Base-by-base conservation (phyloP, 495 filamentous ascomycete species). In the Pyrenula massariospora region DNA sequence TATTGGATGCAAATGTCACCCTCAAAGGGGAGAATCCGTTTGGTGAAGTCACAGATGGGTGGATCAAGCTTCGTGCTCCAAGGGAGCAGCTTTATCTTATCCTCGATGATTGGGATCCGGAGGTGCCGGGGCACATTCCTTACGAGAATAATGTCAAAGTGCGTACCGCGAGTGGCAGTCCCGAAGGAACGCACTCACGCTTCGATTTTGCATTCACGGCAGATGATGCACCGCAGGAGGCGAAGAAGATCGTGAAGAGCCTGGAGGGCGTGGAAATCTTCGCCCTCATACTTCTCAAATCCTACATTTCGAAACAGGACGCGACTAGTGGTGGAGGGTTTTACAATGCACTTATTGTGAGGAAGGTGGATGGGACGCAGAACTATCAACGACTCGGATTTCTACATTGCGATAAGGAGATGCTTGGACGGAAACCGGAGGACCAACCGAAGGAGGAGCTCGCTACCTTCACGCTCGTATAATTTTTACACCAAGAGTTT, bases 51-150 rank as follows among this genome's bases (percentile, higher is more conserved):
- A 52, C 50, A 21, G 50, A 52, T 52, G 50, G 50, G 50, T 52
- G 50, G 50, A 52, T 52, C 50, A 52, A 21, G 50, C n/a, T 52
- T 24, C n/a, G 50, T 20, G 50, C 50, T 20, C 50, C 50, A 52
- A 21, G 8, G 50, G 50, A 21, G 19, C 50, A 24, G 50, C 19
- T 52, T 52, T 21, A 24, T 52, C 50, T 52, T 10, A 52, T 20
- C 19, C 19, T 21, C 50, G 50, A 52, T 42, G 31, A 42, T 15
- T 42, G 31, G 31, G 50, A 20, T 24, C 31, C 31, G 31, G 31
- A 42, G 22, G 50, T 21, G 19, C 19, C 50, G 50, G 50, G 22
- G 19, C n/a, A 52, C 19, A 19, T 52, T 21, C 50, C 50, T 21
- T 24, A 52, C 50, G 22, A 24, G 50, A 21, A 24, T 10, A 52